A percentile compares a stretch with the other conserved stretches of the same genome.
Conservation (phyloP, 75 land plant species). For the Adiantum capillusveneris region DNA sequence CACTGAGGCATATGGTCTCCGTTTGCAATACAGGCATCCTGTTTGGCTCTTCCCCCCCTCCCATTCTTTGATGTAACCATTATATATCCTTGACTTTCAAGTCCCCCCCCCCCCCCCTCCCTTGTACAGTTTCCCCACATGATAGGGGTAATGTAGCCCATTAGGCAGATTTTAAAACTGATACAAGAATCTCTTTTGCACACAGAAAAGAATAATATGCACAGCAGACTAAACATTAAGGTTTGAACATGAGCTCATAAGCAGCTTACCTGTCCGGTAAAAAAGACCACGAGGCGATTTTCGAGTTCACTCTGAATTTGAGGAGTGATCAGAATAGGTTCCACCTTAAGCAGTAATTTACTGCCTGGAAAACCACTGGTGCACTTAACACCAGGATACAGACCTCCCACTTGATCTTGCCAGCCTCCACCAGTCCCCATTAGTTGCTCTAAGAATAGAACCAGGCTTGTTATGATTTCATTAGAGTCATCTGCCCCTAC, state of each 20-base stretch:
- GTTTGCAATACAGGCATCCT: no score
- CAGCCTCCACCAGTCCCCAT: constrained; percentile 99
- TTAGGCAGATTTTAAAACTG: no score
- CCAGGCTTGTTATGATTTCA: constrained; percentile 77
- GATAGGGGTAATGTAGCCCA: no score
- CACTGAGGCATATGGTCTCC: no score
- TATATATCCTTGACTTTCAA: no score
- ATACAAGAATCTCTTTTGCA: no score
- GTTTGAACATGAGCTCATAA: background rate
- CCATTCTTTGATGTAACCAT: no score
- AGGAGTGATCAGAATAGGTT: constrained; percentile 44
- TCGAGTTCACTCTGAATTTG: constrained; percentile 49
- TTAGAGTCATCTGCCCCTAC: constrained; percentile 50
- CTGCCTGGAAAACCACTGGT: constrained; percentile 77
- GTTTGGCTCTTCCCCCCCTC: no score
- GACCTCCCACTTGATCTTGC: constrained; percentile 98
- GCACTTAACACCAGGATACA: constrained; percentile 89
- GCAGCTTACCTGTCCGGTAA: constrained; percentile 68
- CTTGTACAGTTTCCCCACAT: no score
- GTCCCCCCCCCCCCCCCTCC: no score
- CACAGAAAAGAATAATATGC: no score
- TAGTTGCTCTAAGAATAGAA: constrained; percentile 78
- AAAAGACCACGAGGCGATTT: constrained; percentile 70
- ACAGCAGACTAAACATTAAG: no score
- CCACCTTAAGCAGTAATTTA: constrained; percentile 61